Conservation (phyloP, 257 asterid genomes). For the Eucommia ulmoides region DNA sequence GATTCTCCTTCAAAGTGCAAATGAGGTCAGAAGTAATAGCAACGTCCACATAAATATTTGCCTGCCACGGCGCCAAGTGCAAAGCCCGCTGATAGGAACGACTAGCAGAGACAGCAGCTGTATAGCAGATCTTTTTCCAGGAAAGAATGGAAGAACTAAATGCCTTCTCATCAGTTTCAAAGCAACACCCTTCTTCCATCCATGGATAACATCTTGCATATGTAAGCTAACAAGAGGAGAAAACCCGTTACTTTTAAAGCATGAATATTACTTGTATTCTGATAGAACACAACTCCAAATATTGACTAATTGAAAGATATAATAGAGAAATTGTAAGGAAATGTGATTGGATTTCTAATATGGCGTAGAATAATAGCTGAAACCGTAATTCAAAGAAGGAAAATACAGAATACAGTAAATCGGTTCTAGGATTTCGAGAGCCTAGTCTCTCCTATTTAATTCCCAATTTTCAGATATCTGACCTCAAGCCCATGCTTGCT, state of each 20-base stretch:
- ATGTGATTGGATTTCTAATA: no score
- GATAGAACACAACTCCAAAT: no score
- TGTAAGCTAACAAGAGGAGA: slow-evolving; percentile 47
- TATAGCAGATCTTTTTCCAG: slow-evolving; percentile 65
- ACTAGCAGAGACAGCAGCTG: slow-evolving; percentile 60
- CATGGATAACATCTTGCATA: slow-evolving; percentile 90
- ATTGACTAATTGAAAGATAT: no score
- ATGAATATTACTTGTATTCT: no score
- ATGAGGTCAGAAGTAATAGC: slow-evolving; percentile 65
- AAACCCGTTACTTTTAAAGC: slow-evolving; percentile 12
- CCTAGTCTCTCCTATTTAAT: no score
- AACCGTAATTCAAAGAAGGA: no score
- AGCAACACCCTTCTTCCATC: slow-evolving; percentile 40
- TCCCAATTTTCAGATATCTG: no score
- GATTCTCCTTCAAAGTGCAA: slow-evolving; percentile 41
- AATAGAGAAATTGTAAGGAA: no score
- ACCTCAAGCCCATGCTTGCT: no score
- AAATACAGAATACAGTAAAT: no score
- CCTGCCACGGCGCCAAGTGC: slow-evolving; percentile 89
- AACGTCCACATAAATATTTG: slow-evolving; percentile 66
- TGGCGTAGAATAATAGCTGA: no score
- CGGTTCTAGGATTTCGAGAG: no score
- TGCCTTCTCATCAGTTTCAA: slow-evolving; percentile 36
- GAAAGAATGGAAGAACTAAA: slow-evolving; percentile 46
- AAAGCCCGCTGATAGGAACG: slow-evolving; percentile 87